These are phyloP conservation scores for Penicillium sp. DNA, from an alignment of 2,329 filamentous ascomycete genomes.

Conservation along the genomic window DNA sequence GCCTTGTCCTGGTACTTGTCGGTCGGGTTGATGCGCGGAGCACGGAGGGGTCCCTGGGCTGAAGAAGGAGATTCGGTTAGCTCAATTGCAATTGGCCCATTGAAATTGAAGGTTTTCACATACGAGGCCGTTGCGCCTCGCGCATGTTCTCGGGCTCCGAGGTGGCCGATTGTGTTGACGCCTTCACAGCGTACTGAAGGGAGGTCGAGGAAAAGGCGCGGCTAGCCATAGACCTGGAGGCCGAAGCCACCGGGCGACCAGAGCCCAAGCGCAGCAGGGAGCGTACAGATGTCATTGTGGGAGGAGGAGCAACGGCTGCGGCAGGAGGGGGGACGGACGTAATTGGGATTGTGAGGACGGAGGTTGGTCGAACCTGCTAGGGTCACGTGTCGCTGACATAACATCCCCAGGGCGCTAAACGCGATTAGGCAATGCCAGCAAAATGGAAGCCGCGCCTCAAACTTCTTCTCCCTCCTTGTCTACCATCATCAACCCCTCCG, in stretches of 20 bases:
- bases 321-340: constrained; percentile 25
- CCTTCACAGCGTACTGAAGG: constrained; percentile 49
- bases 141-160: constrained; percentile 70
- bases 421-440: constrained; percentile 30
- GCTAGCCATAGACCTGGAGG: constrained; percentile 37
- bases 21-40: constrained; percentile 82
- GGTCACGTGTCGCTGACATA: constrained; percentile 28
- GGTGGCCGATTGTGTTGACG: constrained; percentile 57
- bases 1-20: constrained; percentile 91
- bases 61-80: constrained; percentile 17
- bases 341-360: constrained; percentile 30
- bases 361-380: constrained; percentile 31
- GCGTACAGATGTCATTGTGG: constrained; percentile 51
- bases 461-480: constrained; percentile 28
- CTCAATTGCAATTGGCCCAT: constrained; percentile 12
- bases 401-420: constrained; percentile 22
- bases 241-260: constrained; percentile 43
- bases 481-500: constrained; percentile 23
- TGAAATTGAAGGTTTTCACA: constrained; percentile 28
- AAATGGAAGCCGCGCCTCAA: constrained; percentile 34
- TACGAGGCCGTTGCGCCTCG: constrained; percentile 59
- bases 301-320: constrained; percentile 35
- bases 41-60: constrained; percentile 68
- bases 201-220: constrained; percentile 46
- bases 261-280: constrained; percentile 49